A percentile compares a stretch with the other conserved stretches of the same genome.
These are phyloP conservation scores for Tetracladium maxilliforme DNA, from an alignment of 2,329 filamentous ascomycete genomes.

Conservation along the genomic window DNA sequence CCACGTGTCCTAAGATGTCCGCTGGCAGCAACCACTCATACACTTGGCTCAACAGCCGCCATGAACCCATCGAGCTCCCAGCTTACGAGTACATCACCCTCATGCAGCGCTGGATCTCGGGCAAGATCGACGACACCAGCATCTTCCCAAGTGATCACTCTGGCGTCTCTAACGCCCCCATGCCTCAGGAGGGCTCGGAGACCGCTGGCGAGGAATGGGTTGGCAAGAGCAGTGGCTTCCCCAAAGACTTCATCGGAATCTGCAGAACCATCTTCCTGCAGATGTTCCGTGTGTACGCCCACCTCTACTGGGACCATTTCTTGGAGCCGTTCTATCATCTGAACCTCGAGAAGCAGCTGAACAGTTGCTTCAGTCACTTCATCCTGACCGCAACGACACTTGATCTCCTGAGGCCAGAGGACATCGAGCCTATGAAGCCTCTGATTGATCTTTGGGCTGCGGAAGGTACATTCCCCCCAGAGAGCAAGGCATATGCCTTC, in stretches of 20 bases:
- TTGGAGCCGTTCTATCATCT: slow-evolving; percentile 37
- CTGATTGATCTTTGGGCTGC: slow-evolving; percentile 1
- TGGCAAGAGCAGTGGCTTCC: slow-evolving; percentile 51
- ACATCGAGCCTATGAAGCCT: slow-evolving; percentile 2
- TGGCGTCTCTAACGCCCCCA: too few relatives aligned
- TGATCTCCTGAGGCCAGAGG: slow-evolving; percentile 1
- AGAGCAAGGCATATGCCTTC: too few relatives aligned
- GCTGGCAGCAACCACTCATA: slow-evolving; percentile 9
- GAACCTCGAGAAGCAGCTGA: slow-evolving; percentile 29
- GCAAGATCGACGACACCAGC: slow-evolving; percentile 11
- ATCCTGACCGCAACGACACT: slow-evolving; percentile 14
- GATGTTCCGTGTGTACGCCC: slow-evolving; percentile 58
- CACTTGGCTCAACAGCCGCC: slow-evolving; percentile 12
- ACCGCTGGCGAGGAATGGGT: slow-evolving; percentile 39
- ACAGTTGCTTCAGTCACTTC: slow-evolving; percentile 40
- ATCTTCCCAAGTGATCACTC: slow-evolving; percentile 12
- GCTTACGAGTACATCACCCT: slow-evolving; percentile 13
- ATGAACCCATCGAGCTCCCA: slow-evolving; percentile 11
- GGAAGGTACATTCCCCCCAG: not conserved
- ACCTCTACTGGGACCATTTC: slow-evolving; percentile 56
- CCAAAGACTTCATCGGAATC: slow-evolving; percentile 45
- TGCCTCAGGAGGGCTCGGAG: slow-evolving; percentile 3
- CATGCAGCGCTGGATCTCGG: slow-evolving; percentile 13
- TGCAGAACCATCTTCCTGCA: slow-evolving; percentile 53
- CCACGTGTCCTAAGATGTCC: slow-evolving; percentile 2